Conservation (phyloP, 257 asterid species). For the Jacaranda copaia region DNA sequence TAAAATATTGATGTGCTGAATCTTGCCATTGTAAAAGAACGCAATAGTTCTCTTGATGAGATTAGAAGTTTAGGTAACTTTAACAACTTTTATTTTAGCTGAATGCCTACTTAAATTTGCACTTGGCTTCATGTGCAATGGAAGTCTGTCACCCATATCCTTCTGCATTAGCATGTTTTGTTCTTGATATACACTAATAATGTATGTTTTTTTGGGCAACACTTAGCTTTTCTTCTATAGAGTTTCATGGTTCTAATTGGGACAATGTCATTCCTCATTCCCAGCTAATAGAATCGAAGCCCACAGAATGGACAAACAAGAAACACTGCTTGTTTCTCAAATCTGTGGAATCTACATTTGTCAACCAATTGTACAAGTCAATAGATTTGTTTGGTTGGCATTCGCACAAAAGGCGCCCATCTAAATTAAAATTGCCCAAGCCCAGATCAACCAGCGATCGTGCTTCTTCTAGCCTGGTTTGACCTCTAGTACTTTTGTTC, state of each 20-base stretch:
- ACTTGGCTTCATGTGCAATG: background rate
- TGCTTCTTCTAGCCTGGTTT: conserved; percentile 67
- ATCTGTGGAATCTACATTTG: conserved; percentile 77
- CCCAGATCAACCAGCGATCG: conserved; percentile 42
- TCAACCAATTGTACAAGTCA: conserved; percentile 62
- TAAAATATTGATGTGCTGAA: background rate
- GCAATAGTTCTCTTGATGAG: too few relatives aligned
- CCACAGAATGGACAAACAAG: conserved; percentile 68
- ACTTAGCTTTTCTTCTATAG: background rate
- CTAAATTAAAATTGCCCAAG: conserved; percentile 42
- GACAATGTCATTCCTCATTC: conserved; percentile 31
- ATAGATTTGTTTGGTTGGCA: conserved; percentile 48
- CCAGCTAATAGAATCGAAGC: conserved; percentile 44
- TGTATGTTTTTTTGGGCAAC: background rate
- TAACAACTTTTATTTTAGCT: background rate
- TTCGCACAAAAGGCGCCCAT: conserved; percentile 37
- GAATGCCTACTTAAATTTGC: background rate
- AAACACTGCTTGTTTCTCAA: conserved; percentile 71
- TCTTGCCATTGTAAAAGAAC: background rate
- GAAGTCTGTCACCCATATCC: too few relatives aligned
- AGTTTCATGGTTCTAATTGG: conserved; percentile 19
- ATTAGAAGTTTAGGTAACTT: too few relatives aligned
- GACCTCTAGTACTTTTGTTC: conserved; percentile 5
- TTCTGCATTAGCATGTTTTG: conserved; percentile 17
- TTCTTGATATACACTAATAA: background rate